Conservation (phyloP, 2,329 filamentous ascomycete genomes). For the Mycosphaerella sp. region DNA sequence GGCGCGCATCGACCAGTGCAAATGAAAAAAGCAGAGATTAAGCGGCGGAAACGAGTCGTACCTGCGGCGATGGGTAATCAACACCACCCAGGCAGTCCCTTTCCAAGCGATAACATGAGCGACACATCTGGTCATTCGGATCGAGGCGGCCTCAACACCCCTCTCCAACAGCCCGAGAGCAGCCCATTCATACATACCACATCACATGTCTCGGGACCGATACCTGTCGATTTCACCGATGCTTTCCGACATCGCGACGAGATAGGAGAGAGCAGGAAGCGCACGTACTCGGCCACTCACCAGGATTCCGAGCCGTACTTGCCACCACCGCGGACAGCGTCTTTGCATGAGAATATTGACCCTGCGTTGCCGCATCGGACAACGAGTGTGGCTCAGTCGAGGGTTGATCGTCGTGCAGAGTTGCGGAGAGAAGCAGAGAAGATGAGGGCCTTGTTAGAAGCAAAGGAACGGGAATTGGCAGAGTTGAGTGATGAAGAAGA, state of each 20-base stretch:
- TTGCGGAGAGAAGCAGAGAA: conserved; percentile 66
- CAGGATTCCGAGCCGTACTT: conserved; percentile 14
- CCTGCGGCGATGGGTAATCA: conserved; percentile 51
- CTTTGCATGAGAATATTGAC: conserved; percentile 30
- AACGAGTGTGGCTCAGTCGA: conserved; percentile 27
- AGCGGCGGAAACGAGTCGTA: conserved; percentile 88
- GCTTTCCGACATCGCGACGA: conserved; percentile 25
- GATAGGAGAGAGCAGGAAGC: conserved; percentile 46
- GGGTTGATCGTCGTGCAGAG: conserved; percentile 57
- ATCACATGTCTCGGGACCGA: conserved; percentile 25
- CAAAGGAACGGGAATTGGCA: conserved; percentile 68
- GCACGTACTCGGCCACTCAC: conserved; percentile 54
- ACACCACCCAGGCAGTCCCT: conserved; percentile 26
- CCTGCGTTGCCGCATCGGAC: conserved; percentile 34
- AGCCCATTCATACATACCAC: conserved; percentile 13
- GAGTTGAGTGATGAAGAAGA: conserved; percentile 21
- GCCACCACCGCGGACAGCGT: conserved; percentile 21
- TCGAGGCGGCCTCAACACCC: conserved; percentile 8
- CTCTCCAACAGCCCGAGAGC: conserved; percentile 6
- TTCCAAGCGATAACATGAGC: conserved; percentile 24
- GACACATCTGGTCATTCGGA: conserved; percentile 18
- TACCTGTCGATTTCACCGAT: conserved; percentile 36
- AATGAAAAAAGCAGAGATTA: conserved; percentile 99
- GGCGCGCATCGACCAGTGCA: conserved; percentile 85
- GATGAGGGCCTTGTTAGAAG: conserved; percentile 66